Conservation (phyloP, 148 eudicot species). For the Drosera capensis region DNA sequence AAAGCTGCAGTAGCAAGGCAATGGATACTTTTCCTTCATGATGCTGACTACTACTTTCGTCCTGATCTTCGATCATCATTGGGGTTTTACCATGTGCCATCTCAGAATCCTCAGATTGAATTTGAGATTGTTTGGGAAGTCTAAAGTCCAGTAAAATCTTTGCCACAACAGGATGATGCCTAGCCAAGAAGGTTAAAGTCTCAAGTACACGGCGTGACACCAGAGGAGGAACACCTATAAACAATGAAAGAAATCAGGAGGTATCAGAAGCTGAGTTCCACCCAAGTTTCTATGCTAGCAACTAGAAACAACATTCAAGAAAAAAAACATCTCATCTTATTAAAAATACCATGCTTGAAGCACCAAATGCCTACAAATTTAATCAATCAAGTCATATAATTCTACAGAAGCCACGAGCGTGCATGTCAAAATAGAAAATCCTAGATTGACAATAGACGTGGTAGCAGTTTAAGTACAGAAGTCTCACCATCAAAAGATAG, state of each 20-base stretch:
- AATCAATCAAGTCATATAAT: no score
- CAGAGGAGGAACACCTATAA: constrained; percentile 93
- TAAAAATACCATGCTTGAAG: no score
- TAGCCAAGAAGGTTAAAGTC: constrained; percentile 74
- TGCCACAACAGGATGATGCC: constrained; percentile 79
- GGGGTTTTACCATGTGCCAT: constrained; percentile 51
- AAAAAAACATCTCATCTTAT: no score
- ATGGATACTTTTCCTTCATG: constrained; percentile 40
- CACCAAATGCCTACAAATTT: no score
- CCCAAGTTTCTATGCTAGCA: no score
- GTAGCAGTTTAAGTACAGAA: neutral
- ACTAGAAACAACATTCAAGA: no score
- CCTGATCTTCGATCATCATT: constrained; percentile 41
- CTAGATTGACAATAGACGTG: no score
- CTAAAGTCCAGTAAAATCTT: constrained; percentile 58
- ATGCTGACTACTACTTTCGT: constrained; percentile 6
- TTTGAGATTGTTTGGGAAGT: constrained; percentile 20
- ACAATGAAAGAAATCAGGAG: no score
- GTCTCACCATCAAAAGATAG: constrained; percentile 71
- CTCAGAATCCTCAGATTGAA: constrained; percentile 21
- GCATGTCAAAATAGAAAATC: no score
- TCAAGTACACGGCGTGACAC: constrained; percentile 93
- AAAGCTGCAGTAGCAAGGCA: constrained; percentile 67
- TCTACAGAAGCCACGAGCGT: no score
- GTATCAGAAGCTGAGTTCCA: no score